Evolutionary conservation across 2,329 filamentous ascomycete genomes (phyloP).

Genomic region (Mariannaea sp.): DNA sequence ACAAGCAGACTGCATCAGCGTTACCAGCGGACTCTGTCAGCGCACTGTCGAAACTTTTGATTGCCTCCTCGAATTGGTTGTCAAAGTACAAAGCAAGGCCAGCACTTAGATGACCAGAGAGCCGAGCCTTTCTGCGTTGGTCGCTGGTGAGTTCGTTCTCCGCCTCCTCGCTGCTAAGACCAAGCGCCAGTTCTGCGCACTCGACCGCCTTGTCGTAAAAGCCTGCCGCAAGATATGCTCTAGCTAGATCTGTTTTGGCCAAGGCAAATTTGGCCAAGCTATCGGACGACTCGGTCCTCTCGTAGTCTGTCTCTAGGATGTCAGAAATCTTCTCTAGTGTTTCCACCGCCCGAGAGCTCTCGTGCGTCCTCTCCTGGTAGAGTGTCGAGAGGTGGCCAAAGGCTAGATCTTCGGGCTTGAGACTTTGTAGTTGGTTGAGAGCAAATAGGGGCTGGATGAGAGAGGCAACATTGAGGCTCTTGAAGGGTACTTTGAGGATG

Average conservation of each 20-base stretch:
- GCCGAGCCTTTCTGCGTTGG: slow-evolving; percentile 69
- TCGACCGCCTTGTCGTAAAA: slow-evolving; percentile 73
- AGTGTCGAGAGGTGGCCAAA: slow-evolving; percentile 80
- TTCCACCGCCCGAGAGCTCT: slow-evolving; percentile 66
- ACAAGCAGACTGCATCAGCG: slow-evolving; percentile 82
- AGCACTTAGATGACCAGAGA: slow-evolving; percentile 85
- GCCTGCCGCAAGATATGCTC: slow-evolving; percentile 75
- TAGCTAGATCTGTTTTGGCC: slow-evolving; percentile 83
- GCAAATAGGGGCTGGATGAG: slow-evolving; percentile 89
- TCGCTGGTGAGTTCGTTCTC: slow-evolving; percentile 68
- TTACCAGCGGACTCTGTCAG: slow-evolving; percentile 76
- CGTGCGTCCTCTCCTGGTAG: slow-evolving; percentile 78
- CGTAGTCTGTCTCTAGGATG: slow-evolving; percentile 78
- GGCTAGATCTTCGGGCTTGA: slow-evolving; percentile 71
- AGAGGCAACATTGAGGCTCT: slow-evolving; percentile 55
- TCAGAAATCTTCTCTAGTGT: slow-evolving; percentile 70
- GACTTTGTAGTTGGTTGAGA: slow-evolving; percentile 76
- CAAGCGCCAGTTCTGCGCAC: slow-evolving; percentile 79
- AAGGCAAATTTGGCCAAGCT: slow-evolving; percentile 79
- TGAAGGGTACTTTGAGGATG: slow-evolving; percentile 62
- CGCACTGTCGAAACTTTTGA: slow-evolving; percentile 79
- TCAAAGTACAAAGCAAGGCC: slow-evolving; percentile 82
- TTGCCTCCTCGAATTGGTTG: slow-evolving; percentile 67
- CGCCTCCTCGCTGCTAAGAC: slow-evolving; percentile 74
- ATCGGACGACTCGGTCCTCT: slow-evolving; percentile 76